phyloP scores from a whole-genome alignment of 2,329 filamentous ascomycete genomes.

The Epicoccum nigrum region DNA sequence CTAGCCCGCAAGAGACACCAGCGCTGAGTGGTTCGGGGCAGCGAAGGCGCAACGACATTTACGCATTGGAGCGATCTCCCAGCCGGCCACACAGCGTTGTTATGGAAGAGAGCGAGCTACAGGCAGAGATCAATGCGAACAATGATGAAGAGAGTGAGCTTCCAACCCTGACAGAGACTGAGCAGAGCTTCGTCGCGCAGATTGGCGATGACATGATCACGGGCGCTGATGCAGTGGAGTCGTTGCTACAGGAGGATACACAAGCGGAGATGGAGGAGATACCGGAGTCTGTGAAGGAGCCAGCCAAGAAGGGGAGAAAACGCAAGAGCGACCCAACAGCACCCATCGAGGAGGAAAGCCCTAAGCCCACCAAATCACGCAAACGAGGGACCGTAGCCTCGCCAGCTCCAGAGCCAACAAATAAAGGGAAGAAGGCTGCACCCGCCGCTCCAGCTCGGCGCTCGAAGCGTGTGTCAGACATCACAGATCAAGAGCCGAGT shows the following conservation, averaged over 20 bases:
- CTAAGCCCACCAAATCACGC: constrained; percentile 20
- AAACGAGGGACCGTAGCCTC: constrained; percentile 25
- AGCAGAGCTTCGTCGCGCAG: constrained; percentile 38
- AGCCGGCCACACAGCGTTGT: constrained; percentile 31
- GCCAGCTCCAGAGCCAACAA: constrained; percentile 20
- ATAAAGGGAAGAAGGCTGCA: constrained; percentile 29
- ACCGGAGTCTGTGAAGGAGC: constrained; percentile 32
- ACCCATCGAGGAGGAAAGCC: constrained; percentile 22
- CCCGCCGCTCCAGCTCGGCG: constrained; percentile 27
- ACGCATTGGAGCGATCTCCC: constrained; percentile 43
- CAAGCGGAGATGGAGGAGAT: constrained; percentile 34
- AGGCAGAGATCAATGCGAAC: constrained; percentile 37
- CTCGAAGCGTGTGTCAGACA: constrained; percentile 38
- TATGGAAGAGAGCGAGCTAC: constrained; percentile 42
- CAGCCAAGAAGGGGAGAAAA: constrained; percentile 37
- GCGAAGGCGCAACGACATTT: constrained; percentile 38
- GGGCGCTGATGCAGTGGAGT: constrained; percentile 21
- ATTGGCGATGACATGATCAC: constrained; percentile 38
- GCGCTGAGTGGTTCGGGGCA: constrained; percentile 43
- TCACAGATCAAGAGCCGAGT: constrained; percentile 37
- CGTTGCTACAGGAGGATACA: constrained; percentile 21
- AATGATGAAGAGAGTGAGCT: constrained; percentile 33
- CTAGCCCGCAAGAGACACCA: constrained; percentile 39
- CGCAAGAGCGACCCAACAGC: constrained; percentile 37
- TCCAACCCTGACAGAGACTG: constrained; percentile 29